Conservation (phyloP, 2,329 filamentous ascomycete genomes). For the Boeremia lycopersici region DNA sequence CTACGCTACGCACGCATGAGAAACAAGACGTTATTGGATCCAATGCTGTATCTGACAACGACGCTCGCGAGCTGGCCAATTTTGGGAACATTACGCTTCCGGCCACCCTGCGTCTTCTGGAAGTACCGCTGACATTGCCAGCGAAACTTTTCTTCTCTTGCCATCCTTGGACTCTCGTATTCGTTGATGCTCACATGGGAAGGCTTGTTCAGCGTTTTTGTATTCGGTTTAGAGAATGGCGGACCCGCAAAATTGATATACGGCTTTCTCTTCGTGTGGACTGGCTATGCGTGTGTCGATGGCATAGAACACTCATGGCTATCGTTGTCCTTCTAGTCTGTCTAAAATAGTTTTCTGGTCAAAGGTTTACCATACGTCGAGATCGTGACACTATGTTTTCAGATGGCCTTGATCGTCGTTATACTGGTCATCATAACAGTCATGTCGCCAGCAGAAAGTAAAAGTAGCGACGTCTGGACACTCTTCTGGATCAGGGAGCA, state of each 20-base stretch:
- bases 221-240: constrained; percentile 26
- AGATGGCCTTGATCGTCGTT: constrained; percentile 52
- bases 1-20: too few relatives aligned
- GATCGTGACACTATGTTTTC: not conserved
- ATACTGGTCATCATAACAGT: constrained; percentile 56
- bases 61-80: constrained; percentile 14
- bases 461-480: constrained; percentile 48
- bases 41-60: constrained; percentile 5
- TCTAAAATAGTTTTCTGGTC: constrained; percentile 49
- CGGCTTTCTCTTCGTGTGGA: constrained; percentile 25
- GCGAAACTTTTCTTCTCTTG: constrained; percentile 22
- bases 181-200: constrained; percentile 28
- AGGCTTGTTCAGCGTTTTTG: constrained; percentile 20
- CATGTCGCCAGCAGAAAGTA: constrained; percentile 45
- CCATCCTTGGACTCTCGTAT: constrained; percentile 24
- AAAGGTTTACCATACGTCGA: constrained; percentile 40
- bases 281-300: constrained; percentile 18
- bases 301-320: not conserved
- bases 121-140: not conserved
- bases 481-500: constrained; percentile 52
- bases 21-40: not conserved
- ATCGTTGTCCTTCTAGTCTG: constrained; percentile 28
- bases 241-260: constrained; percentile 22
- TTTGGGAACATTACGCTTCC: too few relatives aligned
- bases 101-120: not conserved